These are phyloP conservation scores for Carex cristatella DNA, from an alignment of 176 grass and related monocot species.

Conservation along the genomic window DNA sequence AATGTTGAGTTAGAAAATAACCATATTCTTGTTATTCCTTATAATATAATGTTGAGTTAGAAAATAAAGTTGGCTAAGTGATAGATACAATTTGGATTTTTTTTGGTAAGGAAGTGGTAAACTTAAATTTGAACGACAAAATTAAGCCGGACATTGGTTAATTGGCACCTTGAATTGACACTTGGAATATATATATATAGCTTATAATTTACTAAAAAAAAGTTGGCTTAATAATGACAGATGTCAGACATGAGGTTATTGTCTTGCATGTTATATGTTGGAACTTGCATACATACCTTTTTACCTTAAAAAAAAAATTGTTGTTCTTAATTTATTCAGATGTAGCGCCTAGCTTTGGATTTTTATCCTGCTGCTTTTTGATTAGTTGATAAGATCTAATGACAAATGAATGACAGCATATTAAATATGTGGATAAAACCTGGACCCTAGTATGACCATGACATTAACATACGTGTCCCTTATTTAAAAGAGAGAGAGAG, in stretches of 20 bases:
- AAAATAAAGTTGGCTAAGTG: too few relatives aligned
- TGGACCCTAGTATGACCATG: not conserved
- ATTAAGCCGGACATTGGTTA: too few relatives aligned
- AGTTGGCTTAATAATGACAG: not conserved
- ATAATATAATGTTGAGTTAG: too few relatives aligned
- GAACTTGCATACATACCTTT: constrained; percentile 1
- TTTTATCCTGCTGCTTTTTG: not conserved
- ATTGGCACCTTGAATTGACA: too few relatives aligned
- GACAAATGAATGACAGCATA: not conserved
- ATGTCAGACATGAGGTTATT: not conserved
- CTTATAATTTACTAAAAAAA: constrained; percentile 9
- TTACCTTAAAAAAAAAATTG: not conserved
- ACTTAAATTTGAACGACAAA: too few relatives aligned
- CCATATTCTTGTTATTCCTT: too few relatives aligned
- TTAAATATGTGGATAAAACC: not conserved
- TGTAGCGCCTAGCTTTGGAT: not conserved
- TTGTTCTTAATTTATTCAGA: not conserved
- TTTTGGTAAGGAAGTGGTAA: too few relatives aligned
- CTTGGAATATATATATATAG: not conserved
- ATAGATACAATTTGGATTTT: too few relatives aligned
- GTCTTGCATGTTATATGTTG: constrained; percentile 11
- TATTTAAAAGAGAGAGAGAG: too few relatives aligned
- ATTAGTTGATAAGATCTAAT: not conserved
- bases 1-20: too few relatives aligned
- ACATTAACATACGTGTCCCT: not conserved